A percentile compares a stretch with the other conserved stretches of the same genome.
Conservation (phyloP, 352 stramenopile species). For the Pythium scleroteichum region DNA sequence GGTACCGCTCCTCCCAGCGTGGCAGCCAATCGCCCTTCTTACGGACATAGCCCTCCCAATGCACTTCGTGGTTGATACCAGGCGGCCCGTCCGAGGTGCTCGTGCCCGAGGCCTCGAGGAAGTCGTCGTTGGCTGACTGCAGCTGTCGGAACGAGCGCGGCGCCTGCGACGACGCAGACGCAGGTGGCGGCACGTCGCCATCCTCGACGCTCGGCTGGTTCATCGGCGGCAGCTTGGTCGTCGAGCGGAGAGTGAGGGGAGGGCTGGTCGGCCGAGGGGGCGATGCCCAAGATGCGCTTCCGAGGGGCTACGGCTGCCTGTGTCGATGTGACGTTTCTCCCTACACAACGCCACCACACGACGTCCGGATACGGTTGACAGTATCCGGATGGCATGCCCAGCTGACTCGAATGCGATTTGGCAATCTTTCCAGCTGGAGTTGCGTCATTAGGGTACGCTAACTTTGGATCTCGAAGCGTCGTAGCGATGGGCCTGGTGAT, state of each 20-base stretch:
- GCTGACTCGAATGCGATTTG: slow-evolving; percentile 22
- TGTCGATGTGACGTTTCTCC: slow-evolving; percentile 36
- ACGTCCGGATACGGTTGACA: slow-evolving; percentile 17
- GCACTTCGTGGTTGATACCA: slow-evolving; percentile 65
- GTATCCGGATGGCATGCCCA: slow-evolving; percentile 21
- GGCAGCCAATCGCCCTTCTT: slow-evolving; percentile 90
- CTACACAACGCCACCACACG: slow-evolving; percentile 10
- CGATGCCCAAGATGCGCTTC: slow-evolving; percentile 4
- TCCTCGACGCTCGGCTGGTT: not conserved
- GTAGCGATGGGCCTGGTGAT: not conserved
- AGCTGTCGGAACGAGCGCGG: slow-evolving; percentile 17
- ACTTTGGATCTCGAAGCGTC: slow-evolving; percentile 29
- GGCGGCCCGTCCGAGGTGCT: slow-evolving; percentile 40
- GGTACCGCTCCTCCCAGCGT: slow-evolving; percentile 88
- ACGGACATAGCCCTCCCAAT: slow-evolving; percentile 88
- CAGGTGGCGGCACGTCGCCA: slow-evolving; percentile 6
- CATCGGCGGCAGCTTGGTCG: not conserved
- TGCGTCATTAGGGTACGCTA: slow-evolving; percentile 22
- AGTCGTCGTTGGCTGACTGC: slow-evolving; percentile 15
- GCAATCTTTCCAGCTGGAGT: slow-evolving; percentile 10
- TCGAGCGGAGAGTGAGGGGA: not conserved
- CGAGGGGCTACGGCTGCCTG: slow-evolving; percentile 13
- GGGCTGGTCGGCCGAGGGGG: not conserved
- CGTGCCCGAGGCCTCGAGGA: slow-evolving; percentile 38
- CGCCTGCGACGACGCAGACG: slow-evolving; percentile 1